These are phyloP conservation scores for Tolypocladium ovalisporum DNA, from an alignment of 2,329 filamentous ascomycete genomes.

Conservation along the genomic window DNA sequence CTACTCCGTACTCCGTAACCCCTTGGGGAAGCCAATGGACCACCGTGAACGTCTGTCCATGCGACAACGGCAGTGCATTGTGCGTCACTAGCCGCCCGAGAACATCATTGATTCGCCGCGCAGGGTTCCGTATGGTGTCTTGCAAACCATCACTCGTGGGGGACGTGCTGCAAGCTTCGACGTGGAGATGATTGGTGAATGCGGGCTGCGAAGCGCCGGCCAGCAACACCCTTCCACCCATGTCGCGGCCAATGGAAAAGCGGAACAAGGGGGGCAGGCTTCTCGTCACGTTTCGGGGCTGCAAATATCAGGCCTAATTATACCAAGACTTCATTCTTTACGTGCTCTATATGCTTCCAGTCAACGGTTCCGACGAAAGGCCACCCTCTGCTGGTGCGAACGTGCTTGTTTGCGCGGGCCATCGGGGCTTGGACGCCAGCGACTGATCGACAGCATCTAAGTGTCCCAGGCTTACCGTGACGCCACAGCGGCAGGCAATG, in stretches of 20 bases:
- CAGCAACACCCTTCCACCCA: slow-evolving; percentile 9
- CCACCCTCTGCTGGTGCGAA: too few species aligned
- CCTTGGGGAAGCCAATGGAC: too few species aligned
- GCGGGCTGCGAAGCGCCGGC: slow-evolving; percentile 17
- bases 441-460: not conserved
- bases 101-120: not conserved
- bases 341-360: too few species aligned
- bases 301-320: not conserved
- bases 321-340: not conserved
- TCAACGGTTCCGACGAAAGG: too few species aligned
- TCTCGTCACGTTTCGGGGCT: not conserved
- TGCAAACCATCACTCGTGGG: not conserved
- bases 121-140: not conserved
- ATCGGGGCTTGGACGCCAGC: not conserved
- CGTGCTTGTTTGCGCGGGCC: not conserved
- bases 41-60: not conserved
- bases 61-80: slow-evolving; percentile 10
- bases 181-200: slow-evolving; percentile 15
- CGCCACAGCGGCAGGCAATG: not conserved
- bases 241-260: slow-evolving; percentile 14
- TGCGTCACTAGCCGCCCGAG: not conserved
- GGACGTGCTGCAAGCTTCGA: not conserved
- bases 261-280: not conserved
- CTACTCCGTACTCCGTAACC: not conserved
- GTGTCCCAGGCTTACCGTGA: not conserved